Percentiles rank a stretch among this genome's conserved stretches.
Conservation (phyloP, 1,284 basidiomycete genomes). For the Sutorius eximius region DNA sequence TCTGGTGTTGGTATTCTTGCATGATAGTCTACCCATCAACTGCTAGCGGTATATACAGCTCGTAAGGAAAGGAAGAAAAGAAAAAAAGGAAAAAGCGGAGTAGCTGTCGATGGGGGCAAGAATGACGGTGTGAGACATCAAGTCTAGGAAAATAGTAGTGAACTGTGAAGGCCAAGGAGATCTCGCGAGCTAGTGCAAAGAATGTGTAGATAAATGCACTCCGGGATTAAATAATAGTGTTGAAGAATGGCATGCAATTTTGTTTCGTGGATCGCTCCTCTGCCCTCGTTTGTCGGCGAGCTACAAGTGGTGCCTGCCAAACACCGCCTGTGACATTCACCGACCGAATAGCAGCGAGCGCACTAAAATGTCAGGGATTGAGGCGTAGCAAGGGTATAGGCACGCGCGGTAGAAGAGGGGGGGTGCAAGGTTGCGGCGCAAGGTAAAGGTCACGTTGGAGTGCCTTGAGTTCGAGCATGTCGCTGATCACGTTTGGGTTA, state of each 20-base stretch:
- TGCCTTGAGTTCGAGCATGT: conserved; percentile 62
- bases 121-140: too few relatives aligned
- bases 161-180: neutral
- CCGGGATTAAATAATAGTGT: neutral
- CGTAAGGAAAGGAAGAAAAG: too few relatives aligned
- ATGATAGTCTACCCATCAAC: too few relatives aligned
- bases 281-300: neutral
- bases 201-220: neutral
- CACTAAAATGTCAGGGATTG: conserved; percentile 9
- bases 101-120: too few relatives aligned
- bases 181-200: neutral
- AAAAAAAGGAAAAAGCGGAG: too few relatives aligned
- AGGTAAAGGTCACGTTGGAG: conserved; percentile 57
- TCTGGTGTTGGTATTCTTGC: too few relatives aligned
- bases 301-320: neutral
- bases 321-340: neutral
- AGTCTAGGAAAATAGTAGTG: too few relatives aligned
- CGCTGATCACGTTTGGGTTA: conserved; percentile 38
- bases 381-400: conserved; percentile 57
- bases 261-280: neutral
- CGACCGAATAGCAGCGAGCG: neutral
- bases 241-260: neutral
- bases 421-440: conserved; percentile 45
- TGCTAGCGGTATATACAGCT: too few relatives aligned
- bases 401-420: conserved; percentile 45